A percentile compares a stretch with the other conserved stretches of the same genome.
Conservation (phyloP, 441 rosid genomes). For the Erodium texanum region DNA sequence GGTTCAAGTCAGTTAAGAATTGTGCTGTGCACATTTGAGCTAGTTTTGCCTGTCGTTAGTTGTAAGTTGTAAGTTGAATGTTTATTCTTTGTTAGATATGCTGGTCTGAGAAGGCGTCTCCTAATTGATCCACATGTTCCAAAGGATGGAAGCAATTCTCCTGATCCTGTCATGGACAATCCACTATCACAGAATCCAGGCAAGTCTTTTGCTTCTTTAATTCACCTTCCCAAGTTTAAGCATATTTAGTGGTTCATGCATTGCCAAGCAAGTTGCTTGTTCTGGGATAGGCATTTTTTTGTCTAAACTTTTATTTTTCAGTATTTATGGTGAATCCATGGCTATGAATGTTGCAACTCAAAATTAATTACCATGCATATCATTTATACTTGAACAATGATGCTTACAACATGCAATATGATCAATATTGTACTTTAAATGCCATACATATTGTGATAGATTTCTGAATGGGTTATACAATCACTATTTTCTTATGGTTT, state of each 20-base stretch:
- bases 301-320: not conserved
- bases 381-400: not conserved
- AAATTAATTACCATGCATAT: not conserved
- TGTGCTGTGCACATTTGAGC: not conserved
- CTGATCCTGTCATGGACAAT: conserved; percentile 65
- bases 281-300: not conserved
- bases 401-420: not conserved
- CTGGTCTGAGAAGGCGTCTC: conserved; percentile 64
- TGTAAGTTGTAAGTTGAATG: not conserved
- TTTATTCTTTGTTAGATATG: conserved; percentile 42
- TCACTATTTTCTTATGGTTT: conserved; percentile 3
- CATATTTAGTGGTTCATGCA: not conserved
- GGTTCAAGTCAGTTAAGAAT: not conserved
- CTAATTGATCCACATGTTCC: conserved; percentile 66
- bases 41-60: not conserved
- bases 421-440: not conserved
- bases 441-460: not conserved
- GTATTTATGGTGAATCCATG: not conserved
- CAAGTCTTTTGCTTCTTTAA: conserved; percentile 19
- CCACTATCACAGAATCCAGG: conserved; percentile 94
- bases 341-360: not conserved
- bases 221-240: not conserved
- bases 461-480: not conserved
- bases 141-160: conserved; percentile 52
- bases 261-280: not conserved